These are phyloP conservation scores for Debaryomyces robertsiae DNA, from an alignment of 1,139 yeast genomes.

Conservation along the genomic window DNA sequence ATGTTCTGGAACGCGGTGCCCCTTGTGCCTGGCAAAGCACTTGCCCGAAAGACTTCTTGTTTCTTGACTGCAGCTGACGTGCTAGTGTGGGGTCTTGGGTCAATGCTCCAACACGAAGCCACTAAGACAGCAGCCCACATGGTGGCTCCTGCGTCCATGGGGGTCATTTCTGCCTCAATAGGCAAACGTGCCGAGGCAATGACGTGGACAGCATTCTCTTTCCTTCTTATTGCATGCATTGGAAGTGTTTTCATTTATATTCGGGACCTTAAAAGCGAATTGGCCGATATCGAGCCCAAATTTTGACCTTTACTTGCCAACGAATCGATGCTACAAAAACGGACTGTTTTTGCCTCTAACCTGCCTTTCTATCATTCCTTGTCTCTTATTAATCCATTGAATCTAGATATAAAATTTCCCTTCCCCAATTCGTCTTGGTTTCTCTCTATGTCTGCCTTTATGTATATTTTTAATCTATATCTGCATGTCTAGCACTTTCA, in stretches of 20 bases:
- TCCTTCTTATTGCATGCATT: conserved; percentile 31
- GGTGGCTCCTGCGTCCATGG: conserved; percentile 55
- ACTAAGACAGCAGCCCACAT: conserved; percentile 46
- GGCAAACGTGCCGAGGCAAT: conserved; percentile 62
- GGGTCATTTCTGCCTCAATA: conserved; percentile 41
- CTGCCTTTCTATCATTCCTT: not conserved
- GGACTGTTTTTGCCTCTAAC: not conserved
- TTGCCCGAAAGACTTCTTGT: conserved; percentile 35
- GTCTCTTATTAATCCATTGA: too few species aligned
- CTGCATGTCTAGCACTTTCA: too few species aligned
- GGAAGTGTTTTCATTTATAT: conserved; percentile 19
- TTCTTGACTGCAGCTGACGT: conserved; percentile 40
- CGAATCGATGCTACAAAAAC: not conserved
- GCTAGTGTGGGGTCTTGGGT: conserved; percentile 67
- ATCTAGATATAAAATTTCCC: too few species aligned
- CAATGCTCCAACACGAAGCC: conserved; percentile 70
- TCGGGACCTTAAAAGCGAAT: conserved; percentile 9
- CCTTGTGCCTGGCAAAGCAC: conserved; percentile 45
- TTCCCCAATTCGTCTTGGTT: too few species aligned
- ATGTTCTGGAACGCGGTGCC: conserved; percentile 51
- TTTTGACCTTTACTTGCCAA: conserved; percentile 4
- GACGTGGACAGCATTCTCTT: conserved; percentile 64
- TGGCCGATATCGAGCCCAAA: conserved; percentile 12
- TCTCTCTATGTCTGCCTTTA: too few species aligned
- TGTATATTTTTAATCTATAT: too few species aligned